These are phyloP conservation scores for Mortierella antarctica DNA, from an alignment of 192 early-diverging fungal genomes.

Conservation along the genomic window DNA sequence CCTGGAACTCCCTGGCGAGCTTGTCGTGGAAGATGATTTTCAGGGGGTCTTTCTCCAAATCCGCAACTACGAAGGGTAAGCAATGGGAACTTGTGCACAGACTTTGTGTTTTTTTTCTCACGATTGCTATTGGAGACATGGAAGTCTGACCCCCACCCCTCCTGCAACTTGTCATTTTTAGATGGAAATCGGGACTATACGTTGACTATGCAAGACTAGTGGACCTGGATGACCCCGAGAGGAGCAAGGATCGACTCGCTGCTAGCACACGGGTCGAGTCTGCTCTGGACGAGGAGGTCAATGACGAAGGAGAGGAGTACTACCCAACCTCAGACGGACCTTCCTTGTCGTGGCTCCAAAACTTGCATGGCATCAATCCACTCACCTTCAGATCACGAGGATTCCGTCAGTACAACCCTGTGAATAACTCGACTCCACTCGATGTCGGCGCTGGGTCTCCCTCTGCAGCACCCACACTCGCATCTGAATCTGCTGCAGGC, in stretches of 20 bases:
- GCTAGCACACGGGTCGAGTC: background rate
- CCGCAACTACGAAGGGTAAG: slow-evolving; percentile 43
- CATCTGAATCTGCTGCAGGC: background rate
- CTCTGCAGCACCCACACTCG: background rate
- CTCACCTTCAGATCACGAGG: slow-evolving; percentile 10
- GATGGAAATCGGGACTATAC: slow-evolving; percentile 46
- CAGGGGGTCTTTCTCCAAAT: slow-evolving; percentile 37
- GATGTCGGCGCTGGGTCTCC: slow-evolving; percentile 19
- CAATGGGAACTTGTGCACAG: background rate
- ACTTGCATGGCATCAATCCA: slow-evolving; percentile 13
- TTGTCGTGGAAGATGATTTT: slow-evolving; percentile 30
- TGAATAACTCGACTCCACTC: background rate
- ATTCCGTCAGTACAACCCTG: slow-evolving; percentile 19
- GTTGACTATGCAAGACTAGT: slow-evolving; percentile 45
- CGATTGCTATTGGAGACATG: background rate
- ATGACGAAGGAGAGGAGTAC: slow-evolving; percentile 44
- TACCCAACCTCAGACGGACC: slow-evolving; percentile 10
- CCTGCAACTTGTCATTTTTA: background rate
- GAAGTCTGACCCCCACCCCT: background rate
- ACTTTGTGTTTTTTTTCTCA: background rate
- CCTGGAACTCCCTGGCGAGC: slow-evolving; percentile 36
- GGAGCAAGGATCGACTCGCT: slow-evolving; percentile 1
- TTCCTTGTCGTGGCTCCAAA: slow-evolving; percentile 7
- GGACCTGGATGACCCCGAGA: slow-evolving; percentile 32
- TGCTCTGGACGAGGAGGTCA: slow-evolving; percentile 21